Evolutionary conservation across 176 grass and related monocot species (phyloP).

Genomic region (Typha latifolia): DNA sequence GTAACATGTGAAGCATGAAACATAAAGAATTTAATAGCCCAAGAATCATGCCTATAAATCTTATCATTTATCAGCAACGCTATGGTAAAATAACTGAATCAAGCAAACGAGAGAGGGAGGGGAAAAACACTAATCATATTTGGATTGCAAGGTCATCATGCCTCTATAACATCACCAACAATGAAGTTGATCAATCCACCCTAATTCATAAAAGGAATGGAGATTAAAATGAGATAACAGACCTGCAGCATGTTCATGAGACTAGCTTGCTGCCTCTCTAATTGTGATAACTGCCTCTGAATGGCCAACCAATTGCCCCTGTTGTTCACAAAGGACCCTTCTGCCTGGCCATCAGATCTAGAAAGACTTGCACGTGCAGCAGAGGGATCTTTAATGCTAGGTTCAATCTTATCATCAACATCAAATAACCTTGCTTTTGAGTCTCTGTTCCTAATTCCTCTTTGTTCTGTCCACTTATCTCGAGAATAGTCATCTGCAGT

Average conservation of each 20-base stretch:
- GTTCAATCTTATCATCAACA: slow-evolving; percentile 43
- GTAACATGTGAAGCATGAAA: too few species aligned
- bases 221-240: slow-evolving; percentile 4
- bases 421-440: slow-evolving; percentile 55
- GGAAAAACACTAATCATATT: too few species aligned
- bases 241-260: slow-evolving; percentile 99
- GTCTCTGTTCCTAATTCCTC: slow-evolving; percentile 44
- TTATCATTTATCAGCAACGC: too few species aligned
- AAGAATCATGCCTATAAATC: too few species aligned
- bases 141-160: too few species aligned
- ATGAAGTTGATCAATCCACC: too few species aligned
- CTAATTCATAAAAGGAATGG: too few species aligned
- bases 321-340: slow-evolving; percentile 64
- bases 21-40: too few species aligned
- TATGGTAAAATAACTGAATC: too few species aligned
- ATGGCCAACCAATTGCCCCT: slow-evolving; percentile 76
- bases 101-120: too few species aligned
- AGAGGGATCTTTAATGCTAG: slow-evolving; percentile 40
- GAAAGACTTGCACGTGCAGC: slow-evolving; percentile 26
- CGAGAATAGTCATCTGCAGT: not conserved
- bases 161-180: too few species aligned
- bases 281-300: slow-evolving; percentile 65
- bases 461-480: slow-evolving; percentile 50
- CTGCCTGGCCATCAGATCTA: slow-evolving; percentile 27
- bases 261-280: slow-evolving; percentile 92